phyloP scores from a whole-genome alignment of 2,329 filamentous ascomycete genomes.

The Colletotrichum musicola region DNA sequence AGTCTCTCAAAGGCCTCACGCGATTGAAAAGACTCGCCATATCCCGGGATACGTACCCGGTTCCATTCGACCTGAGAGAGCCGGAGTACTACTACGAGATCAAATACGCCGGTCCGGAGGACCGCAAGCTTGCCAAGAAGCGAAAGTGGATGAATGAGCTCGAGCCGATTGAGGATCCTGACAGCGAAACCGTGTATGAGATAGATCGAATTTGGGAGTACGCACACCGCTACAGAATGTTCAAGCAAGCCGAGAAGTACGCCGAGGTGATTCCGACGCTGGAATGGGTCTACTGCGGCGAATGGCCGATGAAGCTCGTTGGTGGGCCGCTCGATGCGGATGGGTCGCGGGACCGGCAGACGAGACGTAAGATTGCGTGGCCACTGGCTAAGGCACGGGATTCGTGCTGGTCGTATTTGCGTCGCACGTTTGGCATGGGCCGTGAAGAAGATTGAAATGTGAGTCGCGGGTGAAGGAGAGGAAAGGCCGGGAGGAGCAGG shows the following conservation, averaged over 20 bases:
- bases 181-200: background rate
- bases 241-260: slow-evolving; percentile 15
- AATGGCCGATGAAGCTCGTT: no score
- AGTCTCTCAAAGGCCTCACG: slow-evolving; percentile 10
- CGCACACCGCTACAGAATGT: slow-evolving; percentile 13
- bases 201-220: slow-evolving; percentile 4
- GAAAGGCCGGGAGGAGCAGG: slow-evolving; percentile 1
- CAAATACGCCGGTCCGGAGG: no score
- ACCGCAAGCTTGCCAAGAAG: no score
- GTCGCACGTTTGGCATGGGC: slow-evolving; percentile 3
- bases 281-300: background rate
- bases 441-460: background rate
- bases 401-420: slow-evolving; percentile 8
- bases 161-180: no score
- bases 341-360: background rate
- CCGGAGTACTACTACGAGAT: no score
- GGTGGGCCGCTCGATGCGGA: no score
- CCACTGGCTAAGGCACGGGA: background rate
- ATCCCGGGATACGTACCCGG: slow-evolving; percentile 9
- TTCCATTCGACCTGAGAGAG: background rate
- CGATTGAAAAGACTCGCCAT: slow-evolving; percentile 14
- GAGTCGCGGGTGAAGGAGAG: slow-evolving; percentile 1
- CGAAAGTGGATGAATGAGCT: no score
- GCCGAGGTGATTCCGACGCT: slow-evolving; percentile 4
- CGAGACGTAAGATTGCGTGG: background rate